These are phyloP conservation scores for Sherardia arvensis DNA, from an alignment of 257 asterid genomes.

Conservation along the genomic window DNA sequence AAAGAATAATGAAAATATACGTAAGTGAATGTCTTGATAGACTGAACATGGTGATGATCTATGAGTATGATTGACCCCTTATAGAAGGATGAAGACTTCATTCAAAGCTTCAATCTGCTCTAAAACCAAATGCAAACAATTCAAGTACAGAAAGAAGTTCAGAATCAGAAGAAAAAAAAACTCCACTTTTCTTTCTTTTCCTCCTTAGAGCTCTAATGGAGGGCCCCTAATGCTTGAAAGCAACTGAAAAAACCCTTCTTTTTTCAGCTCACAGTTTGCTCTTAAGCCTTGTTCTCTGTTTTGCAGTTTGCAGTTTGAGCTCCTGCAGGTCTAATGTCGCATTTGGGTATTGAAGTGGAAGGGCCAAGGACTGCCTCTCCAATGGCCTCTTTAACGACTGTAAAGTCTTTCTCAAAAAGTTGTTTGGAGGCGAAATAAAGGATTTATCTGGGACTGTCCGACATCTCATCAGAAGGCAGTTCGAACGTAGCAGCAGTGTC, in stretches of 20 bases:
- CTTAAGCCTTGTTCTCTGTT: neutral
- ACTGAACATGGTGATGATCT: neutral
- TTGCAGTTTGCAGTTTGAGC: neutral
- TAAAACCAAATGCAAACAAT: neutral
- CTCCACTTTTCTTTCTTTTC: constrained; percentile 12
- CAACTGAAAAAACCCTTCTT: constrained; percentile 1
- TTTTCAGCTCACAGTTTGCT: constrained; percentile 3
- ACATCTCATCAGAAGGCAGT: constrained; percentile 68
- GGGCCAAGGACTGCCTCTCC: constrained; percentile 31
- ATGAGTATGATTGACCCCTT: constrained; percentile 3
- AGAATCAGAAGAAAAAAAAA: neutral
- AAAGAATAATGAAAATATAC: too few species aligned
- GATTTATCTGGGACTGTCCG: constrained; percentile 64
- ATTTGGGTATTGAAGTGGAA: constrained; percentile 42
- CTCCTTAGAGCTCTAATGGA: constrained; percentile 19
- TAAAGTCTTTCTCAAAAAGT: constrained; percentile 30
- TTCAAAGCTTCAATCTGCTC: constrained; percentile 15
- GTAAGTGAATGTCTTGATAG: neutral
- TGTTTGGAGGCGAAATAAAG: constrained; percentile 46
- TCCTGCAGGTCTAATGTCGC: constrained; percentile 42
- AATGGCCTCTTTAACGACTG: constrained; percentile 47
- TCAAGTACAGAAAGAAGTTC: neutral
- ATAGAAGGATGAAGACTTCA: neutral
- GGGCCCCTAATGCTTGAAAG: constrained; percentile 19
- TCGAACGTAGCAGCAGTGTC: constrained; percentile 23